A percentile compares a stretch with the other conserved stretches of the same genome.
These are phyloP conservation scores for Fusarium tjaetaba DNA, from an alignment of 2,329 filamentous ascomycete genomes.

Conservation along the genomic window DNA sequence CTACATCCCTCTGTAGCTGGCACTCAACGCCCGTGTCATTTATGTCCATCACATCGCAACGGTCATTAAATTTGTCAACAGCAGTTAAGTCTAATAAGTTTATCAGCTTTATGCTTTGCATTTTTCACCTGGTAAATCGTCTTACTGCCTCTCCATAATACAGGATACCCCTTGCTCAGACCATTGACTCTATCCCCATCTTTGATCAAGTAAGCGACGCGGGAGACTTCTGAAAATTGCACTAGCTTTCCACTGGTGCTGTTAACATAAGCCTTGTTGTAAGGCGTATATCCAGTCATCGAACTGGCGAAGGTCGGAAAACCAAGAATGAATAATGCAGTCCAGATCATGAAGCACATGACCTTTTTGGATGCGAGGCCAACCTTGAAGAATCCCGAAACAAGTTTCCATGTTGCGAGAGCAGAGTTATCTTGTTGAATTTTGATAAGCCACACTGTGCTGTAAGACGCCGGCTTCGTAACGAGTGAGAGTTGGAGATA, in stretches of 20 bases:
- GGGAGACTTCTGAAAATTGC: accelerated
- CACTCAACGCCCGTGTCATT: no score
- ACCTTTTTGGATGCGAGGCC: neutral
- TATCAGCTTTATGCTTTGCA: no score
- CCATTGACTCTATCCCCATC: neutral
- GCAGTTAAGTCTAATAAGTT: no score
- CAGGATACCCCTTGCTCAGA: accelerated
- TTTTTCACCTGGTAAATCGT: no score
- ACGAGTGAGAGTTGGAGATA: conserved; percentile 7
- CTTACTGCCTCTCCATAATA: neutral
- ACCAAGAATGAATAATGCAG: neutral
- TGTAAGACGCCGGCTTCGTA: neutral
- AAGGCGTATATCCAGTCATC: conserved; percentile 19
- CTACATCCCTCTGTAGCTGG: no score
- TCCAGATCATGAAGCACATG: neutral
- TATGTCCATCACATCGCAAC: no score
- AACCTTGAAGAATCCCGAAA: neutral
- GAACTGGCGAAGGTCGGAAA: conserved; percentile 9
- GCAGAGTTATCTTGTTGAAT: neutral
- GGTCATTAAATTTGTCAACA: no score
- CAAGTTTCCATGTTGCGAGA: accelerated
- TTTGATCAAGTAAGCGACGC: neutral
- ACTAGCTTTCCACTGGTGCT: accelerated
- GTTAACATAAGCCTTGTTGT: neutral
- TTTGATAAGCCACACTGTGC: neutral